Evolutionary conservation across 169 alveolate species (phyloP).

Genomic region (Plasmodium reichenowi): DNA sequence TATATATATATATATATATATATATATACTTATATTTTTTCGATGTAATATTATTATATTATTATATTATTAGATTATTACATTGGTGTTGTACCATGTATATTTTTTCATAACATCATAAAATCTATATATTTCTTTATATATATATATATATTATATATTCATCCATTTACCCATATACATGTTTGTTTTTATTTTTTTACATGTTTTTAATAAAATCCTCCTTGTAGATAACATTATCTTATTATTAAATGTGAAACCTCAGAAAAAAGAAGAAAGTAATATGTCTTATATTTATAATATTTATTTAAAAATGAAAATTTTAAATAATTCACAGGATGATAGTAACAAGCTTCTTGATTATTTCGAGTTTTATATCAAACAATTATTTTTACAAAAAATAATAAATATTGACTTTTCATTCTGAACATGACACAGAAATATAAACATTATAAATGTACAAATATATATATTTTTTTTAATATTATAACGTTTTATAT

Average conservation of each 20-base stretch:
- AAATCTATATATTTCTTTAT: background rate
- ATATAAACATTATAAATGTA: too few species aligned
- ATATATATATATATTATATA: too few species aligned
- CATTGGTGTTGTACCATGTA: background rate
- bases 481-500: too few species aligned
- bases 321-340: conserved; percentile 39
- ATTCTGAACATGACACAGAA: too few species aligned
- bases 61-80: conserved; percentile 6
- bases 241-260: conserved; percentile 23
- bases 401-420: background rate
- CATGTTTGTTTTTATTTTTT: background rate
- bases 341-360: conserved; percentile 10
- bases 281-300: background rate
- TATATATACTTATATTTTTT: background rate
- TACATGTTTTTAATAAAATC: background rate
- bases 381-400: conserved; percentile 6
- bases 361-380: conserved; percentile 15
- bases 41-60: background rate
- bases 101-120: too few species aligned
- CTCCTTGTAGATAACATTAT: conserved; percentile 18
- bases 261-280: background rate
- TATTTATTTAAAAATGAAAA: conserved; percentile 30
- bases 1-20: background rate
- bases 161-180: background rate
- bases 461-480: background rate